Conservation (phyloP, 2,329 filamentous ascomycete genomes). For the Talaromyces sp. region DNA sequence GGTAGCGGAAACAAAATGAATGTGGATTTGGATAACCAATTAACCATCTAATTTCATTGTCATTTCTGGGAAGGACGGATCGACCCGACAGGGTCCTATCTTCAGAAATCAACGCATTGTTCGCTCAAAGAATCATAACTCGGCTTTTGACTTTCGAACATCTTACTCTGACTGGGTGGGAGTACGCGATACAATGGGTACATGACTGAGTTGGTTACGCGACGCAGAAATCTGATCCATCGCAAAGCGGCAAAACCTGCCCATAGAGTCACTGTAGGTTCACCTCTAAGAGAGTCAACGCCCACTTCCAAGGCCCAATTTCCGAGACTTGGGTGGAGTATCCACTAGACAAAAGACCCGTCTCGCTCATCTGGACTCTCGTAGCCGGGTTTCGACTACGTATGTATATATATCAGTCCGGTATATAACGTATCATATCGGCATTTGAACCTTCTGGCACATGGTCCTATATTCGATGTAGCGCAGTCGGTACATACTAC, state of each 20-base stretch:
- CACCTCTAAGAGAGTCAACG: too few relatives aligned
- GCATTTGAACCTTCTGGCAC: neutral
- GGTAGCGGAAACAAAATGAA: neutral
- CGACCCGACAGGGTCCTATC: neutral
- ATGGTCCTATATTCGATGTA: neutral
- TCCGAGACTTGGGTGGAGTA: neutral
- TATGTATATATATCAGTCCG: neutral
- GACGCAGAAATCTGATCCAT: neutral
- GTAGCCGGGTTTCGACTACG: neutral
- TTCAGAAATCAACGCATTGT: neutral
- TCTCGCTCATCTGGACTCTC: neutral
- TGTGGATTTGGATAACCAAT: neutral
- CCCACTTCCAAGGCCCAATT: neutral
- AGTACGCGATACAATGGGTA: neutral
- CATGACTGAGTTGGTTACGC: neutral
- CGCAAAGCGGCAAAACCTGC: neutral
- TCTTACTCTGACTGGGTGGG: neutral
- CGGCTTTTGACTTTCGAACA: neutral
- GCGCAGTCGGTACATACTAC: too few relatives aligned
- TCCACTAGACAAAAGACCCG: neutral
- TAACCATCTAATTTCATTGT: too few relatives aligned
- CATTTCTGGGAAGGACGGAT: neutral
- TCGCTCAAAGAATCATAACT: neutral
- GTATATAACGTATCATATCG: neutral
- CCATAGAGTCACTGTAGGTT: neutral